A percentile compares a stretch with the other conserved stretches of the same genome.
Conservation (phyloP, 352 stramenopile genomes). For the Phytophthora capsici region DNA sequence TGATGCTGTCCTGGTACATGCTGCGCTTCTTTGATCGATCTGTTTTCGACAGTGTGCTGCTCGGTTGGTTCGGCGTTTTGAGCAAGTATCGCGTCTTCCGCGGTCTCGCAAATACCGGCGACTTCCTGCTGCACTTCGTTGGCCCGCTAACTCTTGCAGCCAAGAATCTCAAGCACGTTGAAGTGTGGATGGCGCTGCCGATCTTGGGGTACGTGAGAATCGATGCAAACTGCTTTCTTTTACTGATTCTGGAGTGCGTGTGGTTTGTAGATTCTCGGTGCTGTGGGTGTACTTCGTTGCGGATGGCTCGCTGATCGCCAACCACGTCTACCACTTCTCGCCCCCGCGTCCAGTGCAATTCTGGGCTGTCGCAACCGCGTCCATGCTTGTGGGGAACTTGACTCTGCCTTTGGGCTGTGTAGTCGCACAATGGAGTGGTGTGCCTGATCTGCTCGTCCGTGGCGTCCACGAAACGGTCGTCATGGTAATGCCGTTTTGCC, state of each 20-base stretch:
- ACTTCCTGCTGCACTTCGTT: conserved; percentile 37
- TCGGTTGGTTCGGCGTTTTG: conserved; percentile 43
- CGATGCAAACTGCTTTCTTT: too few relatives aligned
- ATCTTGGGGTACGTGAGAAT: conserved; percentile 30
- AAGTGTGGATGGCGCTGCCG: conserved; percentile 44
- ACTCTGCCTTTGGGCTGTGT: conserved; percentile 40
- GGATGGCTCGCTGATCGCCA: conserved; percentile 34
- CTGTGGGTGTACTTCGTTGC: conserved; percentile 41
- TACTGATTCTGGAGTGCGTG: neutral
- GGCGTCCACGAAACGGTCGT: conserved; percentile 2
- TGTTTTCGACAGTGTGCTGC: conserved; percentile 41
- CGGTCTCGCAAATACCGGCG: conserved; percentile 23
- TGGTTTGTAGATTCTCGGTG: conserved; percentile 28
- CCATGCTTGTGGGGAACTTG: conserved; percentile 39
- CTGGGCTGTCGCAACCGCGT: conserved; percentile 38
- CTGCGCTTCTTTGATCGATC: conserved; percentile 36
- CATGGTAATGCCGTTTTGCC: neutral
- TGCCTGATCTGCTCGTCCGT: conserved; percentile 23
- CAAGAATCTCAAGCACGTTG: conserved; percentile 33
- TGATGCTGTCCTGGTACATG: conserved; percentile 47
- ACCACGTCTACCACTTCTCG: conserved; percentile 47
- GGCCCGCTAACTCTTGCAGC: conserved; percentile 25
- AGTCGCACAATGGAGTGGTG: conserved; percentile 28
- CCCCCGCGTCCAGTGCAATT: conserved; percentile 43
- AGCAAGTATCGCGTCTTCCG: conserved; percentile 38